Base-by-base conservation (phyloP, 2,329 filamentous ascomycete genomes). In the Xylariaceae sp. region DNA sequence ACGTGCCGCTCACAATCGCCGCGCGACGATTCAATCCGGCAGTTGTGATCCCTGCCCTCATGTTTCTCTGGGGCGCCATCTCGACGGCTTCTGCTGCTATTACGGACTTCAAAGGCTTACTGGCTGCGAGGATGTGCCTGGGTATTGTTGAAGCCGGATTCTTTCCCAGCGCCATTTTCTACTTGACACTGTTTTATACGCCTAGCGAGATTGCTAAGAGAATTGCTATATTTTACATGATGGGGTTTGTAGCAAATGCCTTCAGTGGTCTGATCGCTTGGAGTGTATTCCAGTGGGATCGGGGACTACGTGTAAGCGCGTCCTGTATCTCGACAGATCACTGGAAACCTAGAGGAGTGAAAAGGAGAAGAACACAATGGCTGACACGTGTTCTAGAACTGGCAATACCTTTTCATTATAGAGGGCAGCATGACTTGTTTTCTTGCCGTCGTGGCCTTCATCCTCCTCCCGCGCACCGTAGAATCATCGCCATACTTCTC, bases 131-230 rank as follows among this genome's bases (percentile, higher is more conserved):
- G 2, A 50, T 57, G 32, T 44, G 52, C 9, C 45, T 59, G 34
- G 56, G 57, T 1, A 44, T 48, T 11, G 49, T 54, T 30, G 55
- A 60, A 32, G 53, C 57, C 3, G 55, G 49, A 15, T 59, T 58
- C 45, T 42, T 56, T 7, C 56, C 55, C 7, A 50, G 47, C 18
- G 49, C 48, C 4, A 49, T 57, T 15, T 55, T 52, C 42, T 60
- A 59, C 39, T 46, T 49, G 19, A 52, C 45, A n/a, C 37, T 52
- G 4, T 58, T 56, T 39, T 59, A 59, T 32, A 55, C 47, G 4
- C 46, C 51, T 4, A 41, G 35, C 13, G 51, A 57, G 42, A 9
- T 51, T 7, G 45, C 41, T 12, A 36, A 44, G 19, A 39, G 52
- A 3, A 48, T 48, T 12, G 43, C 38, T 16, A 16, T 50, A 4